Percentiles rank a stretch among this genome's conserved stretches.
phyloP scores from a whole-genome alignment of 306 rosid species.

The Inga laurina region DNA sequence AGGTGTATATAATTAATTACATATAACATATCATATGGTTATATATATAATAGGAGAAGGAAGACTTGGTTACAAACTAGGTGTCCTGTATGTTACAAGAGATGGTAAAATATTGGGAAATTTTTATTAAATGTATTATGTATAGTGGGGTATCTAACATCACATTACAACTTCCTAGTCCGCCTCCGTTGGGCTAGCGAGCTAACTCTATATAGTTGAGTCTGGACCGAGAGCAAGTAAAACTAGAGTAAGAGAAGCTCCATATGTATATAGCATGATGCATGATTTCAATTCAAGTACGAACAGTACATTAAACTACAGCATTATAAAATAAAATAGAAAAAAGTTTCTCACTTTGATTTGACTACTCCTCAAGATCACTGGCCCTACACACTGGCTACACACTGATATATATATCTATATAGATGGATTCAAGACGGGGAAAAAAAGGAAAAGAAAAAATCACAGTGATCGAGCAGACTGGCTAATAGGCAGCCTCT shows the following conservation, averaged over 20 bases:
- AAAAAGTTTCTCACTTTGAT: constrained; percentile 52
- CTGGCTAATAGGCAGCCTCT: constrained; percentile 27
- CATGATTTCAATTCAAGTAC: not conserved
- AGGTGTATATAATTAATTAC: not conserved
- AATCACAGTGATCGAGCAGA: constrained; percentile 42
- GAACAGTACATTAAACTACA: not conserved
- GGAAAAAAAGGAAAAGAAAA: constrained; percentile 15
- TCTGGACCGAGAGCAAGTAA: constrained; percentile 36
- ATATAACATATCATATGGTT: not conserved
- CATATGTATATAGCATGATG: constrained; percentile 36
- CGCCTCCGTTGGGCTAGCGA: constrained; percentile 55
- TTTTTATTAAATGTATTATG: not conserved
- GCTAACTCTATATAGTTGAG: not conserved
- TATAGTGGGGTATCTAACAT: not conserved
- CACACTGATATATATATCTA: constrained; percentile 48
- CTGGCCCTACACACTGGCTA: constrained; percentile 63
- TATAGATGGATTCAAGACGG: constrained; percentile 37
- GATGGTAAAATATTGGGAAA: not conserved
- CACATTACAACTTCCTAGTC: constrained; percentile 31
- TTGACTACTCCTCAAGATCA: constrained; percentile 82
- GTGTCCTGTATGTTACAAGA: not conserved
- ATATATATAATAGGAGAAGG: not conserved
- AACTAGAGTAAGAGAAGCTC: constrained; percentile 40
- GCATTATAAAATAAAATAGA: not conserved
- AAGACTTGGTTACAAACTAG: not conserved